These are phyloP conservation scores for Boletus reticulatus DNA, from an alignment of 768 basidiomycete genomes.

Conservation along the genomic window DNA sequence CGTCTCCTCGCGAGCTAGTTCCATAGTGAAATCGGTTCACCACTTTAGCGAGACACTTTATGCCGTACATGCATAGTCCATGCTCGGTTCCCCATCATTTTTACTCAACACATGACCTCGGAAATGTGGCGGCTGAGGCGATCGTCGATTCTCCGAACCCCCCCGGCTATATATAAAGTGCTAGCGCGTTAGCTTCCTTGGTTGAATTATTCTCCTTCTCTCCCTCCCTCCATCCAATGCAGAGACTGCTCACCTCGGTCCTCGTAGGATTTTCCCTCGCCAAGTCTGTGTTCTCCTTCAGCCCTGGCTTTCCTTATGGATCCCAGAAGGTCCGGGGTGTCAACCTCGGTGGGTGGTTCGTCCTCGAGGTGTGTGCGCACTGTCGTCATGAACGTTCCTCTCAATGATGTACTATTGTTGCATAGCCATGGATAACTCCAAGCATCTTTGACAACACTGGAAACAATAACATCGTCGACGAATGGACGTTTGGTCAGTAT, in stretches of 20 bases:
- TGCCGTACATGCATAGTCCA: constrained; percentile 2
- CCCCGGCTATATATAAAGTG: constrained; percentile 18
- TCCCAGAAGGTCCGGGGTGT: constrained; percentile 75
- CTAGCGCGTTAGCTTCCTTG: background rate
- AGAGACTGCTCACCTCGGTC: constrained; percentile 7
- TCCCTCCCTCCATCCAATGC: constrained; percentile 39
- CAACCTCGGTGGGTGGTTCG: constrained; percentile 71
- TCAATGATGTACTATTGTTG: constrained; percentile 41
- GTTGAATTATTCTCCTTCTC: constrained; percentile 45
- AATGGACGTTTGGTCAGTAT: constrained; percentile 73
- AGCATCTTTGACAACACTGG: constrained; percentile 63
- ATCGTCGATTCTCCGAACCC: background rate
- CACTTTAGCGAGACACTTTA: no score
- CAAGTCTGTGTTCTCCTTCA: constrained; percentile 32
- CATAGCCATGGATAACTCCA: constrained; percentile 76
- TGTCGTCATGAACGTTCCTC: background rate
- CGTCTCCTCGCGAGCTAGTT: background rate
- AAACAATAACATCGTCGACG: constrained; percentile 60
- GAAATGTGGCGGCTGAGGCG: constrained; percentile 4
- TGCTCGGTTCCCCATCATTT: background rate
- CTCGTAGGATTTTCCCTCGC: constrained; percentile 32
- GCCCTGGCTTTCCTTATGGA: constrained; percentile 70
- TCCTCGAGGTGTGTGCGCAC: constrained; percentile 43
- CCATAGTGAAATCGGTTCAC: no score
- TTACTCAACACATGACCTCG: constrained; percentile 7